Evolutionary conservation across 768 basidiomycete genomes (phyloP).

Genomic region (Plicaturopsis crispa): DNA sequence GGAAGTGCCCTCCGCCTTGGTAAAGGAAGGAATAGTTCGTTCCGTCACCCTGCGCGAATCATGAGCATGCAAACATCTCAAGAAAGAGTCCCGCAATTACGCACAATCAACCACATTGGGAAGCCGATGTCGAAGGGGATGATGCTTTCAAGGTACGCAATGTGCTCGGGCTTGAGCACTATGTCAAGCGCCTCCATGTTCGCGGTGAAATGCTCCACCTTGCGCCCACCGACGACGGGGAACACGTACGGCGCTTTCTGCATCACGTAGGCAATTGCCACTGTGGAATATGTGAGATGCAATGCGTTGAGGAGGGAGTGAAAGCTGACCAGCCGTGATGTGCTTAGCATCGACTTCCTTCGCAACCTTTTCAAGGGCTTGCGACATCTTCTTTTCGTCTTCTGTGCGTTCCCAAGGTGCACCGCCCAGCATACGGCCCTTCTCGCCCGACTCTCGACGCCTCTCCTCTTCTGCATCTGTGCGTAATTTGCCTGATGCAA

Average conservation of each 20-base stretch:
- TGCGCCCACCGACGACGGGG: constrained; percentile 27
- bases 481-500: constrained; percentile 32
- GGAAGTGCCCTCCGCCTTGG: neutral
- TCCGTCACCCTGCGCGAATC: constrained; percentile 5
- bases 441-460: constrained; percentile 21
- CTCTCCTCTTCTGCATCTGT: constrained; percentile 29
- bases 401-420: constrained; percentile 26
- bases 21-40: neutral
- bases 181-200: constrained; percentile 29
- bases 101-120: constrained; percentile 20
- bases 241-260: constrained; percentile 31
- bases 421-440: constrained; percentile 22
- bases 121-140: constrained; percentile 27
- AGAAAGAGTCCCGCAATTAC: constrained; percentile 6
- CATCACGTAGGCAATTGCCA: constrained; percentile 32
- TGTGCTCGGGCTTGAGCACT: constrained; percentile 21
- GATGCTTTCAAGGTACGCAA: constrained; percentile 20
- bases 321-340: constrained; percentile 17
- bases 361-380: constrained; percentile 30
- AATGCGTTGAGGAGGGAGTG: neutral
- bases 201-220: constrained; percentile 25
- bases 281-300: constrained; percentile 5
- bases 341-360: constrained; percentile 28
- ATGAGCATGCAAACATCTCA: neutral
- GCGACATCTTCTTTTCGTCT: constrained; percentile 21